These are phyloP conservation scores for Juglanconis sp. DNA, from an alignment of 2,329 filamentous ascomycete genomes.

Conservation along the genomic window DNA sequence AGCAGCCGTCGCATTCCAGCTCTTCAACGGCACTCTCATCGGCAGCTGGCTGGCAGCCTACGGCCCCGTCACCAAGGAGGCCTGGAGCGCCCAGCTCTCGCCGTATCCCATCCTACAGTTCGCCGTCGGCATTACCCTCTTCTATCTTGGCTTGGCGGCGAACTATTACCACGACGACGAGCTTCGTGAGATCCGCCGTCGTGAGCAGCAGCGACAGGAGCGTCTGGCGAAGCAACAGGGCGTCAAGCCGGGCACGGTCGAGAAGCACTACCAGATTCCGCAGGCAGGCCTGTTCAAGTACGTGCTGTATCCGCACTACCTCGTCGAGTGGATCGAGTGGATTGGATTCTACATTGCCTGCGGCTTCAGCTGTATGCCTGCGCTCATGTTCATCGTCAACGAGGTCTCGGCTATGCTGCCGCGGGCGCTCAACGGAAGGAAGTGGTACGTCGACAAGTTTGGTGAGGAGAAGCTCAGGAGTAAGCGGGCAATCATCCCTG, in stretches of 20 bases:
- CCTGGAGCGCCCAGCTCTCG: constrained; percentile 42
- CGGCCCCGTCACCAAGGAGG: constrained; percentile 59
- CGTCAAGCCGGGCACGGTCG: constrained; percentile 42
- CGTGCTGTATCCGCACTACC: constrained; percentile 87
- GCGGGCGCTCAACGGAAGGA: constrained; percentile 72
- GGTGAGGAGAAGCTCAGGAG: constrained; percentile 75
- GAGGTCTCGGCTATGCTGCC: constrained; percentile 89
- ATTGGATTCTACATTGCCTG: constrained; percentile 78
- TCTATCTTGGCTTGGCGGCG: constrained; percentile 69
- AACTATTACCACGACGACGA: constrained; percentile 92
- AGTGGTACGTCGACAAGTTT: constrained; percentile 88
- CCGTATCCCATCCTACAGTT: constrained; percentile 43
- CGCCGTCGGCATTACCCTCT: constrained; percentile 66
- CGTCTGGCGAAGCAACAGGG: constrained; percentile 33
- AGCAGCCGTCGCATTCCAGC: constrained; percentile 68
- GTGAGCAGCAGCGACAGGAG: constrained; percentile 60
- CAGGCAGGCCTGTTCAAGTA: constrained; percentile 77
- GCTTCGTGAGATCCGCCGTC: constrained; percentile 78
- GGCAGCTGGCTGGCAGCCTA: constrained; percentile 82
- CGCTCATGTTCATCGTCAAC: constrained; percentile 78
- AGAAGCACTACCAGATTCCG: constrained; percentile 86
- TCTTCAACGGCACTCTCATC: constrained; percentile 74
- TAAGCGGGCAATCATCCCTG: constrained; percentile 68
- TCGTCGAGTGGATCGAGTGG: constrained; percentile 98
- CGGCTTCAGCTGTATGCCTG: constrained; percentile 66